Evolutionary conservation across 805 yeast genomes (phyloP), one percentile per base, ranked within the genome.

Genomic region (Ascoidea rubescens): DNA sequence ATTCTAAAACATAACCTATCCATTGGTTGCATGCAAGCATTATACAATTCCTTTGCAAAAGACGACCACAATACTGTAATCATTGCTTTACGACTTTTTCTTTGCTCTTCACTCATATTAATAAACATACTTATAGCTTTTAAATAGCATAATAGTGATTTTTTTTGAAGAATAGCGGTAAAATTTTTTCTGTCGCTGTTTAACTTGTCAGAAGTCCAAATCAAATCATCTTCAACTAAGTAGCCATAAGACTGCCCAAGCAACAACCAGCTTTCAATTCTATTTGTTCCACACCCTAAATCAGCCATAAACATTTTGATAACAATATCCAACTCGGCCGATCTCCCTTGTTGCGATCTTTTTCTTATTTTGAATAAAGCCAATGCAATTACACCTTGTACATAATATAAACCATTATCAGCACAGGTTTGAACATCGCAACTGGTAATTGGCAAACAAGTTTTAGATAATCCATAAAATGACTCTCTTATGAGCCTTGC

Each of bases 141-240:
- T 28, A 82, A 62, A 58, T 83, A 88, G 55, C 95, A 82, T 2
- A 88, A 58, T 1, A 91, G 64, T 0, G 96, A 73, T 59, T 75
- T 82, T 53, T 84, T 73, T 63, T 88, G 96, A 3, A 77, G 61
- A 5, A 73, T 65, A 0, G 89, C 87, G 0, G 88, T 83, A 0
- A 67, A 63, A 4, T 67, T 67, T 59, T 83, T 83, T 55, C 80
- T 73, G 5, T 84, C 93, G 0, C 76, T 71, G 50, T 82, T 82
- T 44, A 88, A 66, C 60, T 85, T 85, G 59, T 90, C 96, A 0
- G 96, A 81, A 1, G 91, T 85, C 95, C 96, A 88, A n/a, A 87
- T 79, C 52, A 93, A 66, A 56, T 87, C 96, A 63, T 89, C 96
- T 57, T 91, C 97, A 0, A 84, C 95, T 46, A 86, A 68, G 53